Conservation (phyloP, 805 yeast species). For the Maudiozyma turicensis region DNA sequence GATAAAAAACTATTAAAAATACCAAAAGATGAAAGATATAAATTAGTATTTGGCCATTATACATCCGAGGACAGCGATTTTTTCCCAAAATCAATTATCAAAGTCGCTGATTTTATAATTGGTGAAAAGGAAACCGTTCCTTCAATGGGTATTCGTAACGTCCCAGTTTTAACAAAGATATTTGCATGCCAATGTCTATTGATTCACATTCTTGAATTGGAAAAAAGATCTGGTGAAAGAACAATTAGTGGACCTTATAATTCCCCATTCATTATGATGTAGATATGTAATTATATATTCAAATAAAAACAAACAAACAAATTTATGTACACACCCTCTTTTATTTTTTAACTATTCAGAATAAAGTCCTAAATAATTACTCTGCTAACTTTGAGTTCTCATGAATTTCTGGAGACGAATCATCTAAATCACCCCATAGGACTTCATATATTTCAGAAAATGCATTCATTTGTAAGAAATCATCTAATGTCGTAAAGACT, state of each 20-base stretch:
- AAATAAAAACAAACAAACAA: neutral
- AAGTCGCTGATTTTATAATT: constrained; percentile 6
- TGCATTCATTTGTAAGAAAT: constrained; percentile 1
- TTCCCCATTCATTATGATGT: neutral
- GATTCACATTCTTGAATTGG: constrained; percentile 4
- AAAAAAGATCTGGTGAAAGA: neutral
- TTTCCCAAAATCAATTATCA: constrained; percentile 4
- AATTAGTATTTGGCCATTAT: constrained; percentile 6
- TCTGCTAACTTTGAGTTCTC: neutral
- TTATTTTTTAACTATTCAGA: no score
- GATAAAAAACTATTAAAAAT: constrained; percentile 1
- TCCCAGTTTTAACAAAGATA: constrained; percentile 8
- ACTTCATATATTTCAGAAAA: constrained; percentile 3
- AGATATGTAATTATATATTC: neutral
- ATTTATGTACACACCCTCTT: neutral
- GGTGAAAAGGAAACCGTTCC: constrained; percentile 5
- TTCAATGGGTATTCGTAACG: constrained; percentile 5
- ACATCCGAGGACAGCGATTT: constrained; percentile 5
- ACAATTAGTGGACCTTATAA: neutral
- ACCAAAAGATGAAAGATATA: neutral
- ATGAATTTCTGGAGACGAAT: neutral
- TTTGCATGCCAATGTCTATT: constrained; percentile 9
- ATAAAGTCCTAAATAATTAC: neutral
- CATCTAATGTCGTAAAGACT: neutral
- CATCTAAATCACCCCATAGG: neutral